Evolutionary conservation across 2,329 filamentous ascomycete species (phyloP).

Genomic region (Dactylellina leptospora): DNA sequence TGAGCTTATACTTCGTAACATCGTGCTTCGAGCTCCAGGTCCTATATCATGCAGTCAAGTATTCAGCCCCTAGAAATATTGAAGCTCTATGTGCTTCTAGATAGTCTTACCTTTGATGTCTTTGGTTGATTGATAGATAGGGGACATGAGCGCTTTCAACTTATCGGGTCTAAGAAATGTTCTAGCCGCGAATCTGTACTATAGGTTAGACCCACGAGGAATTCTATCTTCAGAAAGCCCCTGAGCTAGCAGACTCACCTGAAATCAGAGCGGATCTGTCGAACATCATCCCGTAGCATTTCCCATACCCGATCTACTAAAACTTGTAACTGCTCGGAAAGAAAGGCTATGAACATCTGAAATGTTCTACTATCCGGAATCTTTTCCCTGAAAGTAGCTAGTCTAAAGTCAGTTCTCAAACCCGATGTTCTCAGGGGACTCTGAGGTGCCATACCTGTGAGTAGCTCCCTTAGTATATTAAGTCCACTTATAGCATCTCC

Average conservation of each 20-base stretch:
- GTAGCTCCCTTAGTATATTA: neutral
- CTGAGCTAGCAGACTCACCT: conserved; percentile 1
- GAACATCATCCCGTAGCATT: neutral
- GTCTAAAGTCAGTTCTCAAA: conserved; percentile 1
- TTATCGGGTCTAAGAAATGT: conserved; percentile 23
- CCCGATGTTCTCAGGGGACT: too few species aligned
- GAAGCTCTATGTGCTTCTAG: too few species aligned
- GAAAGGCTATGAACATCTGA: neutral
- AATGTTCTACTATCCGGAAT: neutral
- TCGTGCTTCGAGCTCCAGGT: neutral
- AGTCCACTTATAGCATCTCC: neutral
- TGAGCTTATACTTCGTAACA: neutral
- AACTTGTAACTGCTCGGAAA: neutral
- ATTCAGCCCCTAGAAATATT: neutral
- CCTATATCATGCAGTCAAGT: neutral
- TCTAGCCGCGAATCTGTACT: conserved; percentile 6
- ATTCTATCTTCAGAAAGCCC: neutral
- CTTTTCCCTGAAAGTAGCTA: neutral
- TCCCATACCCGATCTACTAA: neutral
- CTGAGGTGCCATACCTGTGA: neutral
- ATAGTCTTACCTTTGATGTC: conserved; percentile 24
- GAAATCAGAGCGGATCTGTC: conserved; percentile 13
- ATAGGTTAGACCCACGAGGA: neutral
- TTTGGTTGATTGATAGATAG: conserved; percentile 14
- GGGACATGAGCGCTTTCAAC: conserved; percentile 15